Conservation (phyloP, 306 rosid species). For the Mucuna pruriens region DNA sequence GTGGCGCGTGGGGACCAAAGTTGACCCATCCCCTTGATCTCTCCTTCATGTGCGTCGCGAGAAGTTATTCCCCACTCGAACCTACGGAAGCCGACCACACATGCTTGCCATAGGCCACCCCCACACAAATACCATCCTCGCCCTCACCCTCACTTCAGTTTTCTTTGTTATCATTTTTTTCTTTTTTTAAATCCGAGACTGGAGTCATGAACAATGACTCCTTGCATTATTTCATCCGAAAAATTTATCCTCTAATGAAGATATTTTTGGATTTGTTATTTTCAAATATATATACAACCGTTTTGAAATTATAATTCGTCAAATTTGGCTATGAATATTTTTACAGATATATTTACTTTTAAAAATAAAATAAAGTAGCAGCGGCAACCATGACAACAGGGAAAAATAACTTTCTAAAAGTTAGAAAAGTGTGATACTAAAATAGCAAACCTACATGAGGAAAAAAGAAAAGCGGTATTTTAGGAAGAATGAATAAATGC, state of each 20-base stretch:
- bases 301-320: not conserved
- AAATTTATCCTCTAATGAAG: not conserved
- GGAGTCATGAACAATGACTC: not conserved
- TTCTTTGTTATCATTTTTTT: not conserved
- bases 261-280: not conserved
- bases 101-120: conserved; percentile 32
- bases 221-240: not conserved
- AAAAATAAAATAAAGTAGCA: too few relatives aligned
- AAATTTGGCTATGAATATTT: too few relatives aligned
- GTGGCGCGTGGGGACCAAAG: conserved; percentile 45
- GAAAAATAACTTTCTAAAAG: conserved; percentile 20
- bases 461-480: conserved; percentile 5
- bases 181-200: not conserved
- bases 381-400: not conserved
- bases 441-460: conserved; percentile 26
- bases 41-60: conserved; percentile 48
- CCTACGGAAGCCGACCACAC: conserved; percentile 12
- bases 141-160: not conserved
- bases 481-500: conserved; percentile 24
- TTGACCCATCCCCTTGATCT: conserved; percentile 47
- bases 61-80: conserved; percentile 43
- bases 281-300: not conserved
- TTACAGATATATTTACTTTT: not conserved
- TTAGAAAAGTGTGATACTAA: conserved; percentile 26
- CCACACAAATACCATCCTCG: not conserved